Evolutionary conservation across 495 filamentous ascomycete species (phyloP).

Genomic region (Neurospora sp.): DNA sequence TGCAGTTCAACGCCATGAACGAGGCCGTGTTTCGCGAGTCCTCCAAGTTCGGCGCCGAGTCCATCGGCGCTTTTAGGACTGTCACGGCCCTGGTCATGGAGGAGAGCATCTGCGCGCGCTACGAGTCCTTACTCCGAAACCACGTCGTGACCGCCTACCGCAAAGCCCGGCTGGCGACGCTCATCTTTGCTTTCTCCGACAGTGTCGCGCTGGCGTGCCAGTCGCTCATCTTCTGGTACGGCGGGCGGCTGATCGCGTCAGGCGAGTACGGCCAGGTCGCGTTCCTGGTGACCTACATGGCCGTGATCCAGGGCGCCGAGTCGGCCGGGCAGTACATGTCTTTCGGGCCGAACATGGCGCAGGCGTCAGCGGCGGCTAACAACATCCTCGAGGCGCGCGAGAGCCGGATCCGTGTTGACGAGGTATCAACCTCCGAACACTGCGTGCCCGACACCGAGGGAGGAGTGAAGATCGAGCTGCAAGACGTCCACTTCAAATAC

Average conservation of each 20-base stretch:
- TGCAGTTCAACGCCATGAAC: conserved; percentile 47
- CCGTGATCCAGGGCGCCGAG: conserved; percentile 38
- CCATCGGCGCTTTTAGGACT: conserved; percentile 49
- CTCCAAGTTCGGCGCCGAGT: conserved; percentile 51
- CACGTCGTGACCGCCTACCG: conserved; percentile 32
- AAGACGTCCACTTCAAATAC: conserved; percentile 50
- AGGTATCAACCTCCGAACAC: conserved; percentile 4
- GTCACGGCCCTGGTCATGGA: conserved; percentile 48
- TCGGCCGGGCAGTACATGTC: conserved; percentile 34
- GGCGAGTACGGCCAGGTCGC: conserved; percentile 27
- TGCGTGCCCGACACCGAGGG: conserved; percentile 29
- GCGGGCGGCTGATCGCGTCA: conserved; percentile 27
- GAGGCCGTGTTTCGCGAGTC: conserved; percentile 46
- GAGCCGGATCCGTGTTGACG: conserved; percentile 4
- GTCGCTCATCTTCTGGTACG: conserved; percentile 43
- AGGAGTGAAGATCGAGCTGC: conserved; percentile 44
- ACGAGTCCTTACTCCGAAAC: conserved; percentile 25
- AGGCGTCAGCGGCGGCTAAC: conserved; percentile 34
- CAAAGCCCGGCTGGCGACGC: conserved; percentile 33
- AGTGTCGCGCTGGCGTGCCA: conserved; percentile 32
- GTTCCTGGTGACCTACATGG: conserved; percentile 39
- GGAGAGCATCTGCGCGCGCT: conserved; percentile 39
- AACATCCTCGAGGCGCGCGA: conserved; percentile 36
- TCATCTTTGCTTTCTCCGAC: conserved; percentile 37
- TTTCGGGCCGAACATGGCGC: conserved; percentile 40